Evolutionary conservation across 2,329 filamentous ascomycete genomes (phyloP), one percentile per base, ranked within the genome.

Genomic region (Chaetomium strumarium): DNA sequence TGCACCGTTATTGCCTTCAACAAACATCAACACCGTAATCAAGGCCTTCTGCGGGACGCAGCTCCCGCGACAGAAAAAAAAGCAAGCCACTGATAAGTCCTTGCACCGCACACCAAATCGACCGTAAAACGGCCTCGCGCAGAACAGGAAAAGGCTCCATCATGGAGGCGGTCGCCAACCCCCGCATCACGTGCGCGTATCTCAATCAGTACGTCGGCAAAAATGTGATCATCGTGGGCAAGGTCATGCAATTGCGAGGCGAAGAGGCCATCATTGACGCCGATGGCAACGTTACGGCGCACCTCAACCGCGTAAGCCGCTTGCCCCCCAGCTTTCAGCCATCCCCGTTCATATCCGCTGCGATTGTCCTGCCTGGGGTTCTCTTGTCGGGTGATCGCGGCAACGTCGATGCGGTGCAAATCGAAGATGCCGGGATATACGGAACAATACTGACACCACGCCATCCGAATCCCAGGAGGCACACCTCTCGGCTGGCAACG

Each of bases 171-270:
- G 84, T 75, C 55, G 77, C 78, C 24, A 81, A 90, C 45, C 92
- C 93, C 30, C 90, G 93, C 69, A 83, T 96, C 68, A 89, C 88
- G 44, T 86, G 87, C 49, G 73, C 78, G 38, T 87, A 92, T 71
- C 85, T 97, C 53, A 82, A 90, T 66, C 77, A 78, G 64, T 95
- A 91, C 72, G 77, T 84, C 60, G 76, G 77, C 60, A 79, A 81
- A 59, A 88, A 87, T 57, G 88, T 97, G 57, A 90, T 90, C 62
- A 76, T 97, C 51, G 78, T 95, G 5, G 93, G 93, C 63, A 90
- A 86, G 63, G 90, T 97, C 43, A 80, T 81, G 4, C 85, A 93
- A 63, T 76, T 97, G 20, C 84, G 85, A 47, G 91, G 91, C 60
- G 88, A 93, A 48, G 79, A 81, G 46, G 92, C 90, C 0, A 82